Evolutionary conservation across 306 rosid genomes (phyloP).

Genomic region (Prunus salicina): DNA sequence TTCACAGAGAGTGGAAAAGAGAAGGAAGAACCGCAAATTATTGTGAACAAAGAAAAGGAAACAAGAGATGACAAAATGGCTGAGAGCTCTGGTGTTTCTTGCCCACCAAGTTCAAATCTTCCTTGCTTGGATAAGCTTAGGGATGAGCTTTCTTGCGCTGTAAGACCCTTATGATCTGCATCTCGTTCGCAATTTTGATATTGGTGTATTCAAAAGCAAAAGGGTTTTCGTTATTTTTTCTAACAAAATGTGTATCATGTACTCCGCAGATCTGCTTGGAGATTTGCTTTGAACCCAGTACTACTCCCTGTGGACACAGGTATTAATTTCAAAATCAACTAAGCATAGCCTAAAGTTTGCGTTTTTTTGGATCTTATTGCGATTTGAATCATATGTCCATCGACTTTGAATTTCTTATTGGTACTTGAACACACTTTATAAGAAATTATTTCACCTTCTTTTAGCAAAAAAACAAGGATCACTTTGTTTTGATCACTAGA

Average conservation of each 20-base stretch:
- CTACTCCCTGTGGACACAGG: constrained; percentile 99
- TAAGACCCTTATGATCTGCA: constrained; percentile 34
- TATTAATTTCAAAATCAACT: constrained; percentile 21
- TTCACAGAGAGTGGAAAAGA: constrained; percentile 45
- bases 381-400: background rate
- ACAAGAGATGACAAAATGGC: constrained; percentile 26
- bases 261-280: constrained; percentile 79
- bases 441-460: too few relatives aligned
- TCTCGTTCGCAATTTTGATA: background rate
- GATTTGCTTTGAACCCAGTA: constrained; percentile 91
- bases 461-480: background rate
- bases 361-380: background rate
- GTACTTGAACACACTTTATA: background rate
- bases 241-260: background rate
- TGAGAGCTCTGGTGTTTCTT: constrained; percentile 33
- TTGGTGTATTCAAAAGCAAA: background rate
- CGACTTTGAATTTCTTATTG: constrained; percentile 1
- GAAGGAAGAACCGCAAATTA: constrained; percentile 19
- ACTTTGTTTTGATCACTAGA: constrained; percentile 20
- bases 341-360: background rate
- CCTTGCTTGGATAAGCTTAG: constrained; percentile 83
- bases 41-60: constrained; percentile 38
- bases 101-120: constrained; percentile 36
- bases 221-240: background rate
- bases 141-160: constrained; percentile 97